These are phyloP conservation scores for Diaporthe caulivora DNA, from an alignment of 2,329 filamentous ascomycete species.

Conservation along the genomic window DNA sequence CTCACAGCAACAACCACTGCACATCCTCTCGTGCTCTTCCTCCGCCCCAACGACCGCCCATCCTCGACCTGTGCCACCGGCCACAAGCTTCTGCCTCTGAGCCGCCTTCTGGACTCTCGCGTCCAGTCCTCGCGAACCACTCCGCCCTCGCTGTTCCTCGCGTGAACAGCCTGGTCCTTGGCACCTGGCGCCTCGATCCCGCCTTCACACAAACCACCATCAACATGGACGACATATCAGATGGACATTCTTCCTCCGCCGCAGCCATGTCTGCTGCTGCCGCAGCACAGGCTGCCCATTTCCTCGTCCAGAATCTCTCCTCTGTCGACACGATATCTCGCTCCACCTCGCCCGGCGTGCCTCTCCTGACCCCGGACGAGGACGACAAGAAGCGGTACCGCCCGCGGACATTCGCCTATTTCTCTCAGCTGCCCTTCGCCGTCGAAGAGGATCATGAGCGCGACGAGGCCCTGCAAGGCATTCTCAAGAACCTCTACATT, in stretches of 20 bases:
- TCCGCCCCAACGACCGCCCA: not conserved
- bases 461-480: slow-evolving; percentile 84
- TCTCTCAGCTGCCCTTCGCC: slow-evolving; percentile 87
- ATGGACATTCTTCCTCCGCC: slow-evolving; percentile 42
- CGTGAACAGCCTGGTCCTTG: not conserved
- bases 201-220: not conserved
- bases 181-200: slow-evolving; percentile 2
- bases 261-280: slow-evolving; percentile 52
- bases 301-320: slow-evolving; percentile 54
- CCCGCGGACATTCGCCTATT: slow-evolving; percentile 93
- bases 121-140: not conserved
- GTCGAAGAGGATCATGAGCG: slow-evolving; percentile 85
- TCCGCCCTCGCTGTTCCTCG: not conserved
- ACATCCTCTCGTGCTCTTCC: not conserved
- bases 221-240: slow-evolving; percentile 52
- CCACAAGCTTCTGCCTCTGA: slow-evolving; percentile 13
- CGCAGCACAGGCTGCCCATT: slow-evolving; percentile 52
- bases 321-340: slow-evolving; percentile 80
- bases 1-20: not conserved
- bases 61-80: slow-evolving; percentile 28
- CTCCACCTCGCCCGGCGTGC: slow-evolving; percentile 84
- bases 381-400: slow-evolving; percentile 76
- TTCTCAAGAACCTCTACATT: slow-evolving; percentile 94
- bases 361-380: slow-evolving; percentile 60
- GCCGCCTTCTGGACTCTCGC: slow-evolving; percentile 19